Percentiles rank a stretch among this genome's conserved stretches.
Conservation (phyloP, 495 filamentous ascomycete genomes). For the Parathielavia hyrcaniae region DNA sequence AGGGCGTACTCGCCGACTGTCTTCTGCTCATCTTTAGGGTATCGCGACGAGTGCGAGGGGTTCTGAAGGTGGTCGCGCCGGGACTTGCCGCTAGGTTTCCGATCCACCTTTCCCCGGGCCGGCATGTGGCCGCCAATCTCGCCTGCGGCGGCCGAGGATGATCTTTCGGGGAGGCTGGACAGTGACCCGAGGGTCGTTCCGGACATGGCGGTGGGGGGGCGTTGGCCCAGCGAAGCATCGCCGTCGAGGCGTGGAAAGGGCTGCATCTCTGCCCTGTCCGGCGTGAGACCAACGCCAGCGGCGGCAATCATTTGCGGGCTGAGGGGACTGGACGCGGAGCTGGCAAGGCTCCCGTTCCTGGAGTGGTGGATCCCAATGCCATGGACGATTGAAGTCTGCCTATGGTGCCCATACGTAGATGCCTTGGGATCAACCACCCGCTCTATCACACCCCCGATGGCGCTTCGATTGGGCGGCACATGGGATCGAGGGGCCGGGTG, state of each 20-base stretch:
- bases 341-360: slow-evolving; percentile 66
- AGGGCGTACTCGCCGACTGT: slow-evolving; percentile 94
- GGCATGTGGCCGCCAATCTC: slow-evolving; percentile 20
- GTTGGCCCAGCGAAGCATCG: slow-evolving; percentile 33
- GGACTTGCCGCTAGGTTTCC: slow-evolving; percentile 58
- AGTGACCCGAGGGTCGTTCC: slow-evolving; percentile 37
- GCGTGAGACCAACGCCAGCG: slow-evolving; percentile 45
- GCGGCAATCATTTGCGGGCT: slow-evolving; percentile 78
- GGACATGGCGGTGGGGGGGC: slow-evolving; percentile 40
- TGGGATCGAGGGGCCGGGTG: slow-evolving; percentile 32
- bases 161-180: slow-evolving; percentile 32
- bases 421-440: slow-evolving; percentile 47
- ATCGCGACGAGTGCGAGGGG: slow-evolving; percentile 75
- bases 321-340: slow-evolving; percentile 63
- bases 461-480: slow-evolving; percentile 34
- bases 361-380: slow-evolving; percentile 88
- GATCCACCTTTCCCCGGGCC: slow-evolving; percentile 50
- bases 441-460: slow-evolving; percentile 56
- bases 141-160: slow-evolving; percentile 28
- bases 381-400: slow-evolving; percentile 92
- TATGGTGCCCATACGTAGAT: slow-evolving; percentile 73
- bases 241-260: slow-evolving; percentile 39
- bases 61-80: slow-evolving; percentile 69
- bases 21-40: slow-evolving; percentile 67
- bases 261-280: slow-evolving; percentile 42